Conservation (phyloP, 495 filamentous ascomycete species). For the Bryoglossum gracile region DNA sequence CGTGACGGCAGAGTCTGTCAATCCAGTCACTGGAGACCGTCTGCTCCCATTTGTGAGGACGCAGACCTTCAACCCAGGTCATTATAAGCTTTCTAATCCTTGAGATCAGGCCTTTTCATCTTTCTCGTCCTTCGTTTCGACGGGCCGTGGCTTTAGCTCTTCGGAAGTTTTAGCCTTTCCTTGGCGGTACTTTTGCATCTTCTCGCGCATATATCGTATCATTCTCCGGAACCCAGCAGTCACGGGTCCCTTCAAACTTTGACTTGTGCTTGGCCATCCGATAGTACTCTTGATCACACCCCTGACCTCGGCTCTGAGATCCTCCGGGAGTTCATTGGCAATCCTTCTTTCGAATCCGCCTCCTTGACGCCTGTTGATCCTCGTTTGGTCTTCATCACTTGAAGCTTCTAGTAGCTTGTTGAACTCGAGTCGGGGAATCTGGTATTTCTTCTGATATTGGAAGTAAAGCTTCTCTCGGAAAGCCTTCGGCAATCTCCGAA, state of each 20-base stretch:
- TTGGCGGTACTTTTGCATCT: conserved; percentile 63
- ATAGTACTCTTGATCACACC: conserved; percentile 78
- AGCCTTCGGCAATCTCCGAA: conserved; percentile 77
- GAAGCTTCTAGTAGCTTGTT: conserved; percentile 73
- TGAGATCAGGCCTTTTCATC: background rate
- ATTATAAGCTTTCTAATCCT: too few species aligned
- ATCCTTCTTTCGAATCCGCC: conserved; percentile 82
- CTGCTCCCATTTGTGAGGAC: too few species aligned
- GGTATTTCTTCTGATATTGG: conserved; percentile 83
- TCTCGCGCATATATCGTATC: conserved; percentile 74
- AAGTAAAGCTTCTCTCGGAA: conserved; percentile 91
- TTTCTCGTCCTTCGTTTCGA: conserved; percentile 21
- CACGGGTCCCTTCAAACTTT: conserved; percentile 72
- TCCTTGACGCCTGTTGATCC: conserved; percentile 67
- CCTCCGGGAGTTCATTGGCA: conserved; percentile 54
- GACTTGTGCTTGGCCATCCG: conserved; percentile 79
- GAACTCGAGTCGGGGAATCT: conserved; percentile 77
- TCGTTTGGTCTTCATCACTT: conserved; percentile 57
- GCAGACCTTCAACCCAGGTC: too few species aligned
- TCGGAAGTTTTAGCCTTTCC: conserved; percentile 27
- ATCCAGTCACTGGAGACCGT: too few species aligned
- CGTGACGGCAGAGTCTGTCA: too few species aligned
- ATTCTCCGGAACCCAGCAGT: conserved; percentile 65
- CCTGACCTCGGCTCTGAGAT: conserved; percentile 59
- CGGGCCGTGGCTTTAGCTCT: conserved; percentile 5